phyloP scores from a whole-genome alignment of 257 asterid species.

The Solanum lycopersicoides region DNA sequence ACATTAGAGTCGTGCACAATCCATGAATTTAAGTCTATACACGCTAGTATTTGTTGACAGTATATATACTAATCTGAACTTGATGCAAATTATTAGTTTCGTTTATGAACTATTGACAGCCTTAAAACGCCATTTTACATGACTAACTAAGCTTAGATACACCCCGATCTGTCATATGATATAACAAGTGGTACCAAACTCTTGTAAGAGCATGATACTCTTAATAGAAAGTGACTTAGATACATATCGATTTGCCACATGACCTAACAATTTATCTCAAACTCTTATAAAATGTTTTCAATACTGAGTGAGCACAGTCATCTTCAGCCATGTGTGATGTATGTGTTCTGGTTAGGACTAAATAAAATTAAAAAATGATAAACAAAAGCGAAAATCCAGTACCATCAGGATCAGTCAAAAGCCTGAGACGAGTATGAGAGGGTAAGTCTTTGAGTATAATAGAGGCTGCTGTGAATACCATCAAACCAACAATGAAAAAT shows the following conservation, averaged over 20 bases:
- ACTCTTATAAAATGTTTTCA: no score
- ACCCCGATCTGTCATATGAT: neutral
- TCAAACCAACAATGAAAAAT: conserved; percentile 17
- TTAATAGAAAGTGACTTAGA: no score
- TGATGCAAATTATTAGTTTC: neutral
- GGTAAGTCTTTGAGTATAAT: conserved; percentile 35
- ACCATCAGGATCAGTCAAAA: conserved; percentile 47
- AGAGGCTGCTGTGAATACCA: conserved; percentile 44
- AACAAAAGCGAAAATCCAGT: neutral
- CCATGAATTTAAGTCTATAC: neutral
- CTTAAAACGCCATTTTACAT: neutral
- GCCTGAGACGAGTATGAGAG: conserved; percentile 25
- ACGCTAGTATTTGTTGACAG: neutral
- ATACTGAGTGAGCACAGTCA: no score
- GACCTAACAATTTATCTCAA: no score
- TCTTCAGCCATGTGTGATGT: neutral
- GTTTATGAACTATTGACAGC: neutral
- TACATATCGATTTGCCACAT: no score
- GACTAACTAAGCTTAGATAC: neutral
- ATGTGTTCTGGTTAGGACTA: neutral
- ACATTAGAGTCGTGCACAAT: neutral
- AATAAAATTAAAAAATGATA: neutral
- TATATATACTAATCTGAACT: neutral
- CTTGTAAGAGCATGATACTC: no score
- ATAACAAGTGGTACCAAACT: no score